Evolutionary conservation across 768 basidiomycete species (phyloP).

Genomic region (Tylopilus sp.): DNA sequence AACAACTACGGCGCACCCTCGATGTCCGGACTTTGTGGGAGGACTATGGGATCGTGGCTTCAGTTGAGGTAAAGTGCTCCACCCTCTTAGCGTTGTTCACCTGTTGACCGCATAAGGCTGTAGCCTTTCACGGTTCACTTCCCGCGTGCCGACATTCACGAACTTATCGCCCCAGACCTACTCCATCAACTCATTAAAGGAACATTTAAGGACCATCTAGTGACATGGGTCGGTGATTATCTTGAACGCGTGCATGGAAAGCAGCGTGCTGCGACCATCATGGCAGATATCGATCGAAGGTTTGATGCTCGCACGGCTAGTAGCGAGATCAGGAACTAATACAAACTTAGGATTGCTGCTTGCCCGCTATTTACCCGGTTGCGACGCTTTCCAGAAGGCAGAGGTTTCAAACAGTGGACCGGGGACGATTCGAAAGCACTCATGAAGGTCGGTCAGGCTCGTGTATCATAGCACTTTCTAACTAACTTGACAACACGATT

Average conservation of each 20-base stretch:
- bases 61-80: no score
- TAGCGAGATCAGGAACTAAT: no score
- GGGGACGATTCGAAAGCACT: neutral
- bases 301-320: no score
- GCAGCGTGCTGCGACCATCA: neutral
- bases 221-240: neutral
- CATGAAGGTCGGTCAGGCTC: slow-evolving; percentile 6
- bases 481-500: no score
- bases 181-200: no score
- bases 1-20: no score
- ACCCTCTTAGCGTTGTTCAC: no score
- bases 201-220: neutral
- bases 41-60: no score
- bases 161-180: neutral
- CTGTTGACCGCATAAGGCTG: no score
- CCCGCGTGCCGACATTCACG: neutral
- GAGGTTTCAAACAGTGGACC: neutral
- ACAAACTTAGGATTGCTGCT: neutral
- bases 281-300: neutral
- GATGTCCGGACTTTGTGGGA: no score
- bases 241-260: neutral
- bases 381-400: neutral
- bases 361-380: neutral
- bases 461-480: no score
- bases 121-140: neutral